Base-by-base conservation (phyloP, 257 asterid species). In the Solanum arcanum region DNA sequence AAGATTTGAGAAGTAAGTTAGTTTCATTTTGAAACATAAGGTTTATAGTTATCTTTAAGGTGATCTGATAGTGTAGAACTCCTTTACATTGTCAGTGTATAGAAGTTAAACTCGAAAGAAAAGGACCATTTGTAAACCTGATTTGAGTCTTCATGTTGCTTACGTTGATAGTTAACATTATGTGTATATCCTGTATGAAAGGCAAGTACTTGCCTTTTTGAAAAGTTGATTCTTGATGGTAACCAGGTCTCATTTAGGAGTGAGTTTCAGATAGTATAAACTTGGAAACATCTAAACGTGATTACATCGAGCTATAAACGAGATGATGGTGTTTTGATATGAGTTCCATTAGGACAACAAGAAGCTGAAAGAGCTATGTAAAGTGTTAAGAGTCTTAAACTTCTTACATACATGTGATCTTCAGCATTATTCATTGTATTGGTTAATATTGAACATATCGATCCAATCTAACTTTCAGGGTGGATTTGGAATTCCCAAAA, bases 1-100 rank as follows among this genome's bases (percentile, higher is more conserved):
- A 88, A 92, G 99, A 96, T 96, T 96, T 83, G 96, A 94, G 85
- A 92, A 89, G 99, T 96, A 92, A 93, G 99, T 87, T 1, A 16
- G 11, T 37, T 74, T 25, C 42, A 72, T 14, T 83, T 20, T 49
- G 18, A 5, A 23, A 5, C 0, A 74, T 21, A 37, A 20, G 6
- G 2, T 75, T 75, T 75, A 52, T 74, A 74, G 80, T 35, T 73
- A 73, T 37, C 18, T 21, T 37, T 21, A 11, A 74, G 31, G 18
- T 37, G 20, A 74, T 21, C 3, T 74, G 6, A 23, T 21, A 74
- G 52, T 6, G 11, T 21, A 39, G 23, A 74, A 37, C 7, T 74
- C 7, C 20, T 74, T 21, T 39, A 74, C 56, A 39, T 74, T 37
- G 56, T 74, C 11, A 1, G 21, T 39, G 52, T 74, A 74, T 74